These are phyloP conservation scores for Plasmodium vinckei DNA, from an alignment of 169 alveolate genomes.

Conservation along the genomic window DNA sequence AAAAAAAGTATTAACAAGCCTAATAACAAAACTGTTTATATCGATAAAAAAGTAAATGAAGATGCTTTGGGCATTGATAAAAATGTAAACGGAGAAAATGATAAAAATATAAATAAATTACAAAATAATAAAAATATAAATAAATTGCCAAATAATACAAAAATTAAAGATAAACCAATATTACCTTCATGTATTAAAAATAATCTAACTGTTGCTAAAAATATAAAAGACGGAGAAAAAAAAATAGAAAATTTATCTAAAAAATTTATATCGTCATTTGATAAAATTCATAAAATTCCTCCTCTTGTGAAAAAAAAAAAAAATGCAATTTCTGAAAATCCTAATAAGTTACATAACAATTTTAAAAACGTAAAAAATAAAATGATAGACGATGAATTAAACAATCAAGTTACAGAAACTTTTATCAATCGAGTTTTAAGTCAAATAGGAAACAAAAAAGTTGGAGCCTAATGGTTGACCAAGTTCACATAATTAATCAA, in stretches of 20 bases:
- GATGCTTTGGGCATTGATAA: neutral
- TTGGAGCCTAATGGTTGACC: conserved; percentile 9
- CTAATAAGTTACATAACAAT: too few relatives aligned
- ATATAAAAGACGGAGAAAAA: conserved; percentile 1
- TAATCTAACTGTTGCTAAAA: neutral
- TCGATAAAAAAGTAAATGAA: neutral
- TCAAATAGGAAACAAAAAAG: conserved; percentile 59
- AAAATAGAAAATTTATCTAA: conserved; percentile 12
- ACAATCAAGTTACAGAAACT: neutral
- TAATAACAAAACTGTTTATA: neutral
- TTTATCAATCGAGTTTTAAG: conserved; percentile 24
- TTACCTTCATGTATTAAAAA: neutral
- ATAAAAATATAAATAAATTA: neutral
- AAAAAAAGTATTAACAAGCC: neutral
- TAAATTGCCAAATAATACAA: neutral
- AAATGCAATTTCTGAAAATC: neutral
- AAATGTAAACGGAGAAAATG: neutral
- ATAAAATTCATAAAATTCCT: conserved; percentile 12
- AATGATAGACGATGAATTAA: neutral
- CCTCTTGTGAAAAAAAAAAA: conserved; percentile 29
- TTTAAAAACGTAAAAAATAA: neutral
- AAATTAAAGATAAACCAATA: neutral
- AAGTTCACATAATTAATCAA: too few relatives aligned
- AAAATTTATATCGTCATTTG: neutral
- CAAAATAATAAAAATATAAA: neutral